Evolutionary conservation across 371 early-diverging fungal genomes (phyloP).

Genomic region (Rhizopus sp.): DNA sequence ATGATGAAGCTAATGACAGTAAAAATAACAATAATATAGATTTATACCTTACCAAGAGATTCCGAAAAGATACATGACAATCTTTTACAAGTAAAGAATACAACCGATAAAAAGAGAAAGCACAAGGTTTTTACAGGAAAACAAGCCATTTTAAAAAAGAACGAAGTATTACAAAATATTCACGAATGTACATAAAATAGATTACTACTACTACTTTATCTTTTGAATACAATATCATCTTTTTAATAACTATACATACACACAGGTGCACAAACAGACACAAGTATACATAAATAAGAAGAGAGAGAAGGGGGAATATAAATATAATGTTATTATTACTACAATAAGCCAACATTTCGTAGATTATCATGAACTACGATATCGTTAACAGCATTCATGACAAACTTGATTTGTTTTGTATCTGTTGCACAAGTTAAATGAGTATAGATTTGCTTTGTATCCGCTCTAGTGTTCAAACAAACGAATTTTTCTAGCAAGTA

Average conservation of each 20-base stretch:
- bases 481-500: constrained; percentile 49
- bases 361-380: constrained; percentile 69
- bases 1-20: not conserved
- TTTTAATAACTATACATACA: too few species aligned
- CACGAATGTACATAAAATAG: too few species aligned
- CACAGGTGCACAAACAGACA: too few species aligned
- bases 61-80: not conserved
- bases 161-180: too few species aligned
- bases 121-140: too few species aligned
- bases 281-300: too few species aligned
- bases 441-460: constrained; percentile 52
- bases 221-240: too few species aligned
- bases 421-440: constrained; percentile 67
- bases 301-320: too few species aligned
- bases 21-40: not conserved
- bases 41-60: not conserved
- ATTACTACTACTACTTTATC: too few species aligned
- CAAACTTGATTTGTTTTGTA: constrained; percentile 74
- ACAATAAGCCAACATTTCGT: constrained; percentile 67
- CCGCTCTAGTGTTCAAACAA: constrained; percentile 40
- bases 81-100: too few species aligned
- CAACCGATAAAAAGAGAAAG: too few species aligned
- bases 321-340: constrained; percentile 8
- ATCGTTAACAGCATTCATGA: constrained; percentile 76
- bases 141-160: too few species aligned